Evolutionary conservation across 176 grass and related monocot genomes (phyloP).

Genomic region (Carex littledalei): DNA sequence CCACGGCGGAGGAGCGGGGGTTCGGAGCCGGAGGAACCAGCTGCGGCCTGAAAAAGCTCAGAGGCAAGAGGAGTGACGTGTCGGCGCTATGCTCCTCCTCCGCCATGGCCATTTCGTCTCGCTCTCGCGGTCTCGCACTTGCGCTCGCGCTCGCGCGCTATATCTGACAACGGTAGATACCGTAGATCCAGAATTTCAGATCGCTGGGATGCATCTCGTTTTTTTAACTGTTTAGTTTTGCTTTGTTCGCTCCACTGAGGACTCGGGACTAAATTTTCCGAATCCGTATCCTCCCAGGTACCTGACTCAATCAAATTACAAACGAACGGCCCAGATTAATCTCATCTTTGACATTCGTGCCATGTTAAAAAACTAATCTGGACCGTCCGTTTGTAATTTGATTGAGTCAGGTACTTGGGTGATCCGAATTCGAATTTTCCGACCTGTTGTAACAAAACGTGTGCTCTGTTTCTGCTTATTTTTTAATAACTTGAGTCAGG

Average conservation of each 20-base stretch:
- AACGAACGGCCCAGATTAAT: too few species aligned
- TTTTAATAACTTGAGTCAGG: too few species aligned
- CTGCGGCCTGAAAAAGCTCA: conserved; percentile 47
- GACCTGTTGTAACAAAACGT: too few species aligned
- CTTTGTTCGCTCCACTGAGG: neutral
- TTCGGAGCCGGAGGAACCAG: conserved; percentile 71
- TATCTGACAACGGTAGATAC: neutral
- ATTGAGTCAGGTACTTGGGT: too few species aligned
- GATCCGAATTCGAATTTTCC: too few species aligned
- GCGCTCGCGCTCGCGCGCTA: neutral
- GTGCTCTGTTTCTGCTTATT: too few species aligned
- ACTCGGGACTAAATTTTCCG: too few species aligned
- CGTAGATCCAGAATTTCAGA: neutral
- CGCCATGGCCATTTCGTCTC: conserved; percentile 4
- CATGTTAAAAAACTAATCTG: too few species aligned
- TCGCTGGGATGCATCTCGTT: neutral
- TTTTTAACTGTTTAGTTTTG: neutral
- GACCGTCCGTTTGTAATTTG: too few species aligned
- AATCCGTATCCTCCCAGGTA: too few species aligned
- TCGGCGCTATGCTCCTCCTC: neutral
- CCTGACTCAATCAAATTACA: too few species aligned
- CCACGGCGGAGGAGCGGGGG: conserved; percentile 41
- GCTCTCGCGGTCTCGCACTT: neutral
- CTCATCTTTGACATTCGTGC: too few species aligned
- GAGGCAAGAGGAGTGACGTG: conserved; percentile 33